Conservation (phyloP, 768 basidiomycete genomes). For the Solioccasus polychromus region DNA sequence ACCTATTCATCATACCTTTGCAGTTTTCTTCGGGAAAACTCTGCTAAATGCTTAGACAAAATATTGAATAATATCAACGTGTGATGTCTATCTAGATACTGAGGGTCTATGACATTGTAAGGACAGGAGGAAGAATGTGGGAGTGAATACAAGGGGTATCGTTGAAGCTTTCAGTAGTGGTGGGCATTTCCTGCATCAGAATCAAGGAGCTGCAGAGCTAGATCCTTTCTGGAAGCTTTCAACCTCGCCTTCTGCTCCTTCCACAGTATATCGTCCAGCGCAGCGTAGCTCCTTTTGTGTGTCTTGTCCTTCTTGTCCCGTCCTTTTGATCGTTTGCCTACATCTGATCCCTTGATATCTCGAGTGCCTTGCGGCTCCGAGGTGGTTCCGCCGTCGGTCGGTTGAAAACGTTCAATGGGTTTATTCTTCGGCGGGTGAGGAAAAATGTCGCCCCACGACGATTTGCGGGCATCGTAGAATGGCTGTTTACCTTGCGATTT, state of each 20-base stretch:
- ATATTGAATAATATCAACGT: constrained; percentile 2
- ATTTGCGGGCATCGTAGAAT: constrained; percentile 94
- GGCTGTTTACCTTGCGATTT: constrained; percentile 94
- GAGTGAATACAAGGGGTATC: too few relatives aligned
- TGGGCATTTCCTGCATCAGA: constrained; percentile 4
- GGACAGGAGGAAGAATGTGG: too few relatives aligned
- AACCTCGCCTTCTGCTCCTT: constrained; percentile 36
- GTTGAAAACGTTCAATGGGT: constrained; percentile 61
- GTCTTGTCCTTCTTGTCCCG: constrained; percentile 23
- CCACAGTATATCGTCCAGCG: constrained; percentile 36
- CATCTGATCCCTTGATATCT: constrained; percentile 46
- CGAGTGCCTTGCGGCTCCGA: constrained; percentile 26
- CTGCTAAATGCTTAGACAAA: neutral
- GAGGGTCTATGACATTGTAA: too few relatives aligned
- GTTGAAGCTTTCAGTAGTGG: too few relatives aligned
- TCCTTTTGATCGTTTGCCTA: constrained; percentile 47
- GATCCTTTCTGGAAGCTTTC: constrained; percentile 21
- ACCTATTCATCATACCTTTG: too few relatives aligned
- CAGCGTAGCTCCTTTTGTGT: constrained; percentile 26
- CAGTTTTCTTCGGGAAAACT: too few relatives aligned
- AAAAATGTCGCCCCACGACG: constrained; percentile 92
- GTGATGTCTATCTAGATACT: neutral
- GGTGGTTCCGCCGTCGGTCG: constrained; percentile 26
- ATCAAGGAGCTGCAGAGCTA: constrained; percentile 8
- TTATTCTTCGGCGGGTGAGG: constrained; percentile 83